Conservation (phyloP, 2,329 filamentous ascomycete genomes). For the Xylaria sp. region DNA sequence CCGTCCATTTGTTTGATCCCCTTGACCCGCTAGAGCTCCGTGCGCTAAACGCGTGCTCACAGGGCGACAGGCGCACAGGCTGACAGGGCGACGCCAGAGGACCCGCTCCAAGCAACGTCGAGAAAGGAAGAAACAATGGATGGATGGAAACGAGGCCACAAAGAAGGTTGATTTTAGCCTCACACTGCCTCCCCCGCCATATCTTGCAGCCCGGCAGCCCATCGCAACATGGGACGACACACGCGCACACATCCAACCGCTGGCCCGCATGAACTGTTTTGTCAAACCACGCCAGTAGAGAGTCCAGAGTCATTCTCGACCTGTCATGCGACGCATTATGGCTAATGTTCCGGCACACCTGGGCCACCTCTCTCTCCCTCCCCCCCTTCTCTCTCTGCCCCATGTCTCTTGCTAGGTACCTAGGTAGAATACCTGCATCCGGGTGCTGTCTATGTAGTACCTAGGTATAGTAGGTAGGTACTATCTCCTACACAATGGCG, state of each 20-base stretch:
- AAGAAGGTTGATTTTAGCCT: constrained; percentile 4
- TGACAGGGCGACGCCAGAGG: too few relatives aligned
- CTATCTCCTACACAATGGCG: constrained; percentile 6
- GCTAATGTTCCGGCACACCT: constrained; percentile 14
- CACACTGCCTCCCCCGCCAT: constrained; percentile 11
- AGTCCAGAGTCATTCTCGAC: constrained; percentile 17
- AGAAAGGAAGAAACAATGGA: neutral
- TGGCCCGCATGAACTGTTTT: constrained; percentile 23
- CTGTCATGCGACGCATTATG: constrained; percentile 21
- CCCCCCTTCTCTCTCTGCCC: too few relatives aligned
- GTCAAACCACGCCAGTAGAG: constrained; percentile 21
- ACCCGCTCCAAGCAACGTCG: too few relatives aligned
- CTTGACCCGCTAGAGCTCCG: neutral
- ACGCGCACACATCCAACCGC: constrained; percentile 13
- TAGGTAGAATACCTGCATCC: constrained; percentile 13
- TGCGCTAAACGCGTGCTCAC: neutral
- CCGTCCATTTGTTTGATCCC: neutral
- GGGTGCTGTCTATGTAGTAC: too few relatives aligned
- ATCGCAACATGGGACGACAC: constrained; percentile 3
- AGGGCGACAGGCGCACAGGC: too few relatives aligned
- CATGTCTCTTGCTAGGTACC: neutral
- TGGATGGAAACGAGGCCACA: neutral
- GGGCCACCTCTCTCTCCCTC: too few relatives aligned
- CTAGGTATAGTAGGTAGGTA: too few relatives aligned
- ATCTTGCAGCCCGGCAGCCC: neutral